Percentiles rank a stretch among this genome's conserved stretches.
Evolutionary conservation across 805 yeast genomes (phyloP).

Genomic region (Lipomyces starkeyi): DNA sequence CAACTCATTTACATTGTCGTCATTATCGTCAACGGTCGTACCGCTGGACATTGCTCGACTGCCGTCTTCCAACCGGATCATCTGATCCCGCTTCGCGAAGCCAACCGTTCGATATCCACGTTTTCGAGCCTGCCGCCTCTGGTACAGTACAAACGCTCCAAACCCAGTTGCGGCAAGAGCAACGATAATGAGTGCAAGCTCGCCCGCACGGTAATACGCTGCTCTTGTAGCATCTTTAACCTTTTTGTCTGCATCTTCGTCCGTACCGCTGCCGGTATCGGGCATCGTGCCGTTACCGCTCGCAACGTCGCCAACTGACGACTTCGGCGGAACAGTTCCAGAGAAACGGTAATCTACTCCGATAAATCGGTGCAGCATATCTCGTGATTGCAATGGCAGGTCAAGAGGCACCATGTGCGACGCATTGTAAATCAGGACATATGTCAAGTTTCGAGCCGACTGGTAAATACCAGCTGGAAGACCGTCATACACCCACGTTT

Average conservation of each 20-base stretch:
- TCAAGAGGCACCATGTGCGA: constrained; percentile 97
- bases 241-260: constrained; percentile 38
- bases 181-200: constrained; percentile 47
- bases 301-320: constrained; percentile 20
- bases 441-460: constrained; percentile 76
- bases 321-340: constrained; percentile 24
- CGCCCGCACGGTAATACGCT: constrained; percentile 50
- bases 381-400: constrained; percentile 69
- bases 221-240: constrained; percentile 45
- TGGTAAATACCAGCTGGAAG: constrained; percentile 52
- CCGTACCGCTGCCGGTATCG: constrained; percentile 22
- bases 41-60: constrained; percentile 3
- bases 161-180: constrained; percentile 39
- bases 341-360: constrained; percentile 28
- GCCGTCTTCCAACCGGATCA: constrained; percentile 36
- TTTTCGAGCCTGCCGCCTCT: constrained; percentile 23
- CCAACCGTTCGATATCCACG: constrained; percentile 35
- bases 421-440: constrained; percentile 72
- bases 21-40: constrained; percentile 3
- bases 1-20: constrained; percentile 24
- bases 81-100: constrained; percentile 35
- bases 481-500: constrained; percentile 57
- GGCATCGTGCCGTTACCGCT: constrained; percentile 19
- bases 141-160: constrained; percentile 30
- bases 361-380: constrained; percentile 61